Evolutionary conservation across 148 eudicot species (phyloP).

Genomic region (Vaccinium myrtillus): DNA sequence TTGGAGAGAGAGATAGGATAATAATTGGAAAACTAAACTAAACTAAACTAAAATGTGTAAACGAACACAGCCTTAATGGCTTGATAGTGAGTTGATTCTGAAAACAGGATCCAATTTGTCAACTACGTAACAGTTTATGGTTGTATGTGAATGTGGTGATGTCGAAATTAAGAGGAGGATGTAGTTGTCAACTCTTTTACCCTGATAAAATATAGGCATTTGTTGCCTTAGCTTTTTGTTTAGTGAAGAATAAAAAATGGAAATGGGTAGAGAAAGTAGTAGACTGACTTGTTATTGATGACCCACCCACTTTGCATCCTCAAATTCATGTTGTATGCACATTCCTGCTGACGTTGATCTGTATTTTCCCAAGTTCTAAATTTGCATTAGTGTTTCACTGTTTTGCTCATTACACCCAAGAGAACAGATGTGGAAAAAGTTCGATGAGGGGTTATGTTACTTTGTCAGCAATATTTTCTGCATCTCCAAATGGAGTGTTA

Average conservation of each 20-base stretch:
- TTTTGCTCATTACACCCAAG: background rate
- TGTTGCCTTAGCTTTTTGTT: background rate
- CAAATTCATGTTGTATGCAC: background rate
- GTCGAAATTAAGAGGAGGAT: background rate
- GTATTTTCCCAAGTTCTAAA: background rate
- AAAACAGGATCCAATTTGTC: background rate
- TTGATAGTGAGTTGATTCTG: background rate
- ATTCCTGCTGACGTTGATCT: background rate
- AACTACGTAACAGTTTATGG: background rate
- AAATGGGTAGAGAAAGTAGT: background rate
- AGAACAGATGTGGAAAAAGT: background rate
- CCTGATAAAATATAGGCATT: background rate
- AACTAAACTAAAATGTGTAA: too few species aligned
- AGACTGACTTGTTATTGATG: background rate
- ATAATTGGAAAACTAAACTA: too few species aligned
- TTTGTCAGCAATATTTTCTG: background rate
- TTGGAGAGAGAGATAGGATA: too few species aligned
- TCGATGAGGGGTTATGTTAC: conserved; percentile 4
- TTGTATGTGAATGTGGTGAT: conserved; percentile 3
- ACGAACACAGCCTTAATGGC: background rate
- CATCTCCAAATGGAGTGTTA: background rate
- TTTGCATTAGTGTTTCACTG: background rate
- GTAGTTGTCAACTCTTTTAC: background rate
- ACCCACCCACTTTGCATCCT: background rate
- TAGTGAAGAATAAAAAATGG: background rate